Evolutionary conservation across 768 basidiomycete species (phyloP).

Genomic region (Termitomyces sp.): DNA sequence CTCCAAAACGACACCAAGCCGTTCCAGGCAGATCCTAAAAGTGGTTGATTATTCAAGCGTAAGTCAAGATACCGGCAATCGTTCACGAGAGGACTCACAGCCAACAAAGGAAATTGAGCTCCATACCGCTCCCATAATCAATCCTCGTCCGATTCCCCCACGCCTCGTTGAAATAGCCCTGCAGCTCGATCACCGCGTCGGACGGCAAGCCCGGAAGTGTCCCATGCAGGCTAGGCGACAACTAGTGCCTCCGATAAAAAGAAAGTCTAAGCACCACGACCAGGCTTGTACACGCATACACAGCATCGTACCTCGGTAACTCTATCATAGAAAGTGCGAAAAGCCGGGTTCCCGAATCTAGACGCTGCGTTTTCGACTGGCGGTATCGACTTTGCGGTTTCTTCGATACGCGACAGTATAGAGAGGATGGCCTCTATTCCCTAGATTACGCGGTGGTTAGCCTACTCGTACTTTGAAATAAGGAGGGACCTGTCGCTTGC

Average conservation of each 20-base stretch:
- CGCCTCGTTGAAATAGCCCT: constrained; percentile 75
- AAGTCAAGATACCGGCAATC: neutral
- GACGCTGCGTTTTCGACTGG: constrained; percentile 88
- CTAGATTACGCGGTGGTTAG: constrained; percentile 31
- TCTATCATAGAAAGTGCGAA: constrained; percentile 85
- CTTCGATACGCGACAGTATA: constrained; percentile 63
- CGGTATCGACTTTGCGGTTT: constrained; percentile 64
- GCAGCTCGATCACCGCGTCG: constrained; percentile 62
- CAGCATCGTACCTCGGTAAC: constrained; percentile 61
- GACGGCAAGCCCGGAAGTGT: constrained; percentile 50
- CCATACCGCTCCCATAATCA: constrained; percentile 99
- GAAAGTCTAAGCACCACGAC: neutral
- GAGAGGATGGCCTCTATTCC: constrained; percentile 55
- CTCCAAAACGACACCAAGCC: constrained; percentile 55
- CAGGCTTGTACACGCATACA: neutral
- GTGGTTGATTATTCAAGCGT: neutral
- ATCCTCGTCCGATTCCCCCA: constrained; percentile 93
- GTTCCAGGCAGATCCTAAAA: constrained; percentile 73
- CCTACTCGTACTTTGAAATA: neutral
- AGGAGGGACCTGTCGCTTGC: constrained; percentile 38
- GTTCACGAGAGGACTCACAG: constrained; percentile 48
- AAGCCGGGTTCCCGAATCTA: constrained; percentile 96
- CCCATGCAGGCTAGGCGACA: constrained; percentile 52
- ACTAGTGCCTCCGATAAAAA: constrained; percentile 26
- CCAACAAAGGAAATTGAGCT: constrained; percentile 96